phyloP scores from a whole-genome alignment of 148 eudicot genomes.

The Selenicereus undatus region DNA sequence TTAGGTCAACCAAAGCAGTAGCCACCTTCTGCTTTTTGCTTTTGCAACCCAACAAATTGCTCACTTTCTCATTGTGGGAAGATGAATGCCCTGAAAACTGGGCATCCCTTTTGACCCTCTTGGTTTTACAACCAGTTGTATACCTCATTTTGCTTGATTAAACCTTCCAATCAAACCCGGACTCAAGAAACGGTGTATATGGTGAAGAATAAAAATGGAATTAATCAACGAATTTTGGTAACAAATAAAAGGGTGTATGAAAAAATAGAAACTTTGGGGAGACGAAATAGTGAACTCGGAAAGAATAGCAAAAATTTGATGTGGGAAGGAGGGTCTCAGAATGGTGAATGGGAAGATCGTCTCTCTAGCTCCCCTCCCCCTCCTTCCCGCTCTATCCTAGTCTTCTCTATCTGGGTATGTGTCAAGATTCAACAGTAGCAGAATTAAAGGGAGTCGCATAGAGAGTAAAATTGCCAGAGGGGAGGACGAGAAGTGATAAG shows the following conservation, averaged over 20 bases:
- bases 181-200: neutral
- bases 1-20: conserved; percentile 29
- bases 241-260: neutral
- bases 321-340: neutral
- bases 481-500: neutral
- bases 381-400: neutral
- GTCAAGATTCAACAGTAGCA: neutral
- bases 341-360: neutral
- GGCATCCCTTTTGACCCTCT: conserved; percentile 12
- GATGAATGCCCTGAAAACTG: neutral
- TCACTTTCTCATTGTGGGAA: conserved; percentile 17
- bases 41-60: neutral
- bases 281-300: neutral
- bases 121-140: conserved; percentile 5
- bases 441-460: neutral
- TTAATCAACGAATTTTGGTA: neutral
- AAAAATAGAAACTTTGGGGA: neutral
- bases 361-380: neutral
- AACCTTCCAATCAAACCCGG: no score
- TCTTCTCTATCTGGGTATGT: conserved; percentile 1
- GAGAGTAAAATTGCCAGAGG: neutral
- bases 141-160: conserved; percentile 4
- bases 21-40: conserved; percentile 17
- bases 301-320: neutral
- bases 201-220: neutral